These are phyloP conservation scores for Cicer cuneatum DNA, from an alignment of 306 rosid genomes.

Conservation along the genomic window DNA sequence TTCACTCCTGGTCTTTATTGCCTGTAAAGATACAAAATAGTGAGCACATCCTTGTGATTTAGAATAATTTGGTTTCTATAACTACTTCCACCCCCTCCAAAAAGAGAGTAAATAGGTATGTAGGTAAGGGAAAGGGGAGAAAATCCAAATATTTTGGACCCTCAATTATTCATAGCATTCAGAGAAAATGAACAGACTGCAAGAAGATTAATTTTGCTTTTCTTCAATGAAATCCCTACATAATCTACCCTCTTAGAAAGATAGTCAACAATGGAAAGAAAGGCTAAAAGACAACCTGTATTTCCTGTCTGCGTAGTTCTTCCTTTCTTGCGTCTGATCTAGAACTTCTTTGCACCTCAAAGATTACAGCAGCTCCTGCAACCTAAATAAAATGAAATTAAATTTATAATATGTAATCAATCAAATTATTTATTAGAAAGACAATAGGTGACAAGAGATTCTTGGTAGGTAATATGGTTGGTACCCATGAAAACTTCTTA, in stretches of 20 bases:
- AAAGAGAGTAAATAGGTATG: not conserved
- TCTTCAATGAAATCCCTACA: slow-evolving; percentile 39
- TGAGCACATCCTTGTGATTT: slow-evolving; percentile 20
- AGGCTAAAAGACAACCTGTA: slow-evolving; percentile 47
- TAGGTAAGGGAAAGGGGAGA: not conserved
- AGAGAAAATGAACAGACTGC: slow-evolving; percentile 11
- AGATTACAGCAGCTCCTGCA: slow-evolving; percentile 55
- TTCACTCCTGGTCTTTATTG: slow-evolving; percentile 50
- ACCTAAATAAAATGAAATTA: slow-evolving; percentile 46
- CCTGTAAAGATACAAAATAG: slow-evolving; percentile 52
- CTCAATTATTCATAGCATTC: no score
- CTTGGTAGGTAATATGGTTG: not conserved
- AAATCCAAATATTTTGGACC: no score
- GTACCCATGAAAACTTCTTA: not conserved
- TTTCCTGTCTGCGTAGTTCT: slow-evolving; percentile 51
- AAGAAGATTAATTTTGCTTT: slow-evolving; percentile 22
- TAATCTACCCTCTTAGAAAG: slow-evolving; percentile 10
- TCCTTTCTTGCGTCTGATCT: slow-evolving; percentile 60
- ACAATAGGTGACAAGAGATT: slow-evolving; percentile 9
- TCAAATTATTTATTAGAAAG: slow-evolving; percentile 18
- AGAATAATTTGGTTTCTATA: slow-evolving; percentile 29
- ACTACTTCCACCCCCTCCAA: slow-evolving; percentile 13
- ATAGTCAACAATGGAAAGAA: slow-evolving; percentile 22
- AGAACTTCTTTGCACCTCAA: slow-evolving; percentile 60
- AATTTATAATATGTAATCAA: not conserved